Percentiles rank a stretch among this genome's conserved stretches.
phyloP scores from a whole-genome alignment of 1,284 basidiomycete genomes.

The Malassezia nana region DNA sequence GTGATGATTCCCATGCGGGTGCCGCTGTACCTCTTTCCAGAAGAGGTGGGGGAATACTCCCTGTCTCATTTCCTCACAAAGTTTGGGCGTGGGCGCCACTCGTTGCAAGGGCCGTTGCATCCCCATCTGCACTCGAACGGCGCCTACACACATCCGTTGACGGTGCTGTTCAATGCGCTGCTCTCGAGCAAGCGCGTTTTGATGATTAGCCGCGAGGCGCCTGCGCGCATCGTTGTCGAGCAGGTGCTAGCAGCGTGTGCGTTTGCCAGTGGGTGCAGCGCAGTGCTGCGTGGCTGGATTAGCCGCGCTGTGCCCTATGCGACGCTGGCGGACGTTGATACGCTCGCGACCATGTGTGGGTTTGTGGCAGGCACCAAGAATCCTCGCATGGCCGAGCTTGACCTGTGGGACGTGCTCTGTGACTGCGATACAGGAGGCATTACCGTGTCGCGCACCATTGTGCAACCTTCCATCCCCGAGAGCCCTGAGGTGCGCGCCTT shows the following conservation, averaged over 20 bases:
- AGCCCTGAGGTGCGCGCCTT: neutral
- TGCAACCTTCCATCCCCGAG: neutral
- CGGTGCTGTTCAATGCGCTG: constrained; percentile 87
- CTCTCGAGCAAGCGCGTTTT: constrained; percentile 86
- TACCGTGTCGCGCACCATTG: neutral
- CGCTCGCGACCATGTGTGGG: constrained; percentile 74
- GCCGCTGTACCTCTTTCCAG: constrained; percentile 50
- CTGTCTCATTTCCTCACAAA: constrained; percentile 78
- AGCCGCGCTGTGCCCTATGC: constrained; percentile 87
- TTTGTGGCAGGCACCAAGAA: constrained; percentile 95
- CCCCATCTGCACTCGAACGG: constrained; percentile 88
- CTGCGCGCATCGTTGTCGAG: constrained; percentile 68
- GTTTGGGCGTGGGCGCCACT: constrained; percentile 59
- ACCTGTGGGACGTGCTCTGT: constrained; percentile 81
- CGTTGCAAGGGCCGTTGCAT: constrained; percentile 53
- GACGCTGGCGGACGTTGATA: constrained; percentile 74
- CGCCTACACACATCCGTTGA: constrained; percentile 77
- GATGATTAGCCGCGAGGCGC: constrained; percentile 72
- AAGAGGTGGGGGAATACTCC: constrained; percentile 97
- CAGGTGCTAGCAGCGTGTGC: constrained; percentile 89
- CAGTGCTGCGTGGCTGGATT: constrained; percentile 65
- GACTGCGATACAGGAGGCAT: constrained; percentile 65
- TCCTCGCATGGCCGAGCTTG: constrained; percentile 78
- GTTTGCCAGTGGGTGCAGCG: constrained; percentile 77
- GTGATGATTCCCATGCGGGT: constrained; percentile 19